Evolutionary conservation across 2,329 filamentous ascomycete genomes (phyloP), one percentile per base, ranked within the genome.

Genomic region (Botrytis tulipae): DNA sequence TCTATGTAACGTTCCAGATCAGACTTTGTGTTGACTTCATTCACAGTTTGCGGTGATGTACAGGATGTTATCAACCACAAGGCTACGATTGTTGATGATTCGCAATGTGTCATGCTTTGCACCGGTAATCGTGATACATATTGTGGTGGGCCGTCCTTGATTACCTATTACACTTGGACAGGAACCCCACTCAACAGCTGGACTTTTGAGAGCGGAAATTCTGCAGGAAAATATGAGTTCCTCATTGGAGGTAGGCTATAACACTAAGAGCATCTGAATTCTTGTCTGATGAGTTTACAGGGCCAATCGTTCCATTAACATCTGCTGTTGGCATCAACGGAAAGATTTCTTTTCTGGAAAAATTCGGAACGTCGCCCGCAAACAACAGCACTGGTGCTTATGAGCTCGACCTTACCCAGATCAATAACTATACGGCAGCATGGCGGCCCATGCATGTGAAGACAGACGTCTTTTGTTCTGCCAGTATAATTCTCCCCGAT

Each of bases 381-480:
- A 82, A 85, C 10, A 90, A 90, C 80, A 87, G 86, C 4, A 91
- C 90, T 0, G 90, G 90, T 51, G 87, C 89, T 10, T 92, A 91
- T 78, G 90, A 92, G 76, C 84, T 91, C 35, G 90, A 92, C 77
- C 84, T 89, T 0, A 84, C 84, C 9, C 82, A 85, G 59, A 80
- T 87, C 66, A 82, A 84, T 76, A 84, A 90, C 80, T 88, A 87
- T 74, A 81, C 82, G 40, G 81, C 81, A 44, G 88, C 87, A 1
- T 92, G 89, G 88, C 84, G 88, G 48, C 82, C 85, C 16, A 88
- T 92, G 86, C 86, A 90, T 71, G 82, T 85, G 78, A 89, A 90
- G 83, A 91, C 89, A 0, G 90, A 92, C 76, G 84, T 92, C 25
- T 92, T 92, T 81, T 92, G 91, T 79, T 86, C 90, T 51, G 90